A percentile compares a stretch with the other conserved stretches of the same genome.
phyloP scores from a whole-genome alignment of 352 stramenopile genomes.

The Plasmopara viticola region DNA sequence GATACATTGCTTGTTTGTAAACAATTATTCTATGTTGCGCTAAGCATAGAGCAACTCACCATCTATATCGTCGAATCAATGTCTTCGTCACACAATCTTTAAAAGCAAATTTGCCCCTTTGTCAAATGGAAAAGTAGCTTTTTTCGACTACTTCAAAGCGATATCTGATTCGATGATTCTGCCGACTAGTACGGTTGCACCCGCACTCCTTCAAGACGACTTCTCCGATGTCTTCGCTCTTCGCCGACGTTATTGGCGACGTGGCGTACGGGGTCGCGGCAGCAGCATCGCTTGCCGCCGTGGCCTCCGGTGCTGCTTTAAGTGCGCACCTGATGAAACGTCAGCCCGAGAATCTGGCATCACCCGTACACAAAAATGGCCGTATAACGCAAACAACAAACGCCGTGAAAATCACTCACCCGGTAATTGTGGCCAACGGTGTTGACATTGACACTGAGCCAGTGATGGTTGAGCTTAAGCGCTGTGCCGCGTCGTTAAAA shows the following conservation, averaged over 20 bases:
- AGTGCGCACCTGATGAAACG: conserved; percentile 29
- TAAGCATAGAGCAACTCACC: no score
- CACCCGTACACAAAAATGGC: conserved; percentile 29
- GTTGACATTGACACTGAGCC: conserved; percentile 30
- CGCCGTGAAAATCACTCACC: conserved; percentile 6
- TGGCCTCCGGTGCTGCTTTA: conserved; percentile 30
- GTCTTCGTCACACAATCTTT: no score
- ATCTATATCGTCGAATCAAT: no score
- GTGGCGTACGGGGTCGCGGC: conserved; percentile 43
- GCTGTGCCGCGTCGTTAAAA: conserved; percentile 28
- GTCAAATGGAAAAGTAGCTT: no score
- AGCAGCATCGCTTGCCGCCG: conserved; percentile 37
- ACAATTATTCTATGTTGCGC: no score
- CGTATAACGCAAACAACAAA: conserved; percentile 21
- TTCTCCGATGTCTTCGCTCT: conserved; percentile 22
- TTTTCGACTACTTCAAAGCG: no score
- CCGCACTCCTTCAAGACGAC: no score
- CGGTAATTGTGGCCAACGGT: conserved; percentile 28
- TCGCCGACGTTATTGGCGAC: conserved; percentile 34
- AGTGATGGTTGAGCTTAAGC: conserved; percentile 46
- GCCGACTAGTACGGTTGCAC: no score
- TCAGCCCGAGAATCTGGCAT: conserved; percentile 5
- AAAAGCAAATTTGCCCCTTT: no score
- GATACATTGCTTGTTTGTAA: no score
- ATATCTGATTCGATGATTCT: no score